phyloP scores from a whole-genome alignment of 2,329 filamentous ascomycete genomes.

The Talaromyces sp. region DNA sequence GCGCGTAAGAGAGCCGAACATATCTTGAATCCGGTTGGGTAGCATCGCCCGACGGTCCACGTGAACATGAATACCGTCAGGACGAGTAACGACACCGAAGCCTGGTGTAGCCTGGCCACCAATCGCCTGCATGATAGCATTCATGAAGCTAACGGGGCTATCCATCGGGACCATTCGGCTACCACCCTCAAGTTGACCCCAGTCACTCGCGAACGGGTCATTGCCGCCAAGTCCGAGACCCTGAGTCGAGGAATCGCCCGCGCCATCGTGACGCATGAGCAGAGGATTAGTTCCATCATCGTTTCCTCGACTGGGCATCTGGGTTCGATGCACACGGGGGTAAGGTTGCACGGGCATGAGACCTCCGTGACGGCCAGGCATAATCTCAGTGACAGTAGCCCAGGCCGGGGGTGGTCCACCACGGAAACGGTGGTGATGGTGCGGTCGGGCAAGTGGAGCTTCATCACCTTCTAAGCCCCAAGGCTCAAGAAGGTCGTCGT shows the following conservation, averaged over 20 bases:
- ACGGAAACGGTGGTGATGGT: constrained; percentile 57
- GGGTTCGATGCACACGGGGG: constrained; percentile 45
- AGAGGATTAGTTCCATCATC: constrained; percentile 89
- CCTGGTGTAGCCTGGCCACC: constrained; percentile 47
- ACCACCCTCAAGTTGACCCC: constrained; percentile 55
- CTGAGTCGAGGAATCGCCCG: constrained; percentile 36
- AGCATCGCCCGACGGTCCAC: constrained; percentile 56
- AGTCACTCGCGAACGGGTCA: constrained; percentile 52
- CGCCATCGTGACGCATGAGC: constrained; percentile 64
- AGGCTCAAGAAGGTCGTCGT: constrained; percentile 44
- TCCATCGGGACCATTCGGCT: constrained; percentile 51
- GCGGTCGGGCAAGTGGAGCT: constrained; percentile 43
- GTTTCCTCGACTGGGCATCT: constrained; percentile 56
- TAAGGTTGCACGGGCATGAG: constrained; percentile 46
- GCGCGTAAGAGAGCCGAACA: constrained; percentile 38
- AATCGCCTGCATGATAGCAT: constrained; percentile 60
- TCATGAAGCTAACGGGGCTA: constrained; percentile 59
- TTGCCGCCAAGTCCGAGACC: constrained; percentile 35
- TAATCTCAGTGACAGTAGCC: constrained; percentile 62
- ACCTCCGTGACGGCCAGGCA: constrained; percentile 53
- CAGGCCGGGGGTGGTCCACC: constrained; percentile 61
- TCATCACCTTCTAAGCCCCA: constrained; percentile 61
- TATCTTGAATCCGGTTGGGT: constrained; percentile 58
- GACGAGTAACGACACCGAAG: constrained; percentile 46
- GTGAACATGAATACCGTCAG: constrained; percentile 58